Evolutionary conservation across 257 asterid species (phyloP).

Genomic region (Solanum chilense): DNA sequence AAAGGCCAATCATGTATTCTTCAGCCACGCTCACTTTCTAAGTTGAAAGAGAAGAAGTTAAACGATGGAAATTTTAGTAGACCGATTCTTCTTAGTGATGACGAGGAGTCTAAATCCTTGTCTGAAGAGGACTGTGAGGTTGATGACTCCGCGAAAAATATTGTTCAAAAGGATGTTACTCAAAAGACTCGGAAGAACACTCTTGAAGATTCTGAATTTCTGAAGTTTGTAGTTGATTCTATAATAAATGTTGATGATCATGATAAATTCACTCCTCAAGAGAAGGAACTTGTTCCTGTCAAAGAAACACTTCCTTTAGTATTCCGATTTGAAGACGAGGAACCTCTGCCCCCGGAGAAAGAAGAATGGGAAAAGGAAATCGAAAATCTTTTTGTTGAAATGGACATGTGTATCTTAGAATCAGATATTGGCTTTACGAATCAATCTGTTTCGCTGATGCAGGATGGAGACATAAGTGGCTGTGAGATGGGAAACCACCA

Average conservation of each 20-base stretch:
- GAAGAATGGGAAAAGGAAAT: slow-evolving; percentile 34
- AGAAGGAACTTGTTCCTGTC: not conserved
- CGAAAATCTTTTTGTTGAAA: slow-evolving; percentile 31
- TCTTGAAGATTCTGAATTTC: slow-evolving; percentile 2
- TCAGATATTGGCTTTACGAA: slow-evolving; percentile 6
- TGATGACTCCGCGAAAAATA: not conserved
- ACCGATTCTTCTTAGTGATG: not conserved
- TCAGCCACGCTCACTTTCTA: slow-evolving; percentile 2
- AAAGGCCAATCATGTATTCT: not conserved
- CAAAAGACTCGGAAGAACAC: not conserved
- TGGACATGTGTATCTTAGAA: slow-evolving; percentile 32
- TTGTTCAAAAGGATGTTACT: not conserved
- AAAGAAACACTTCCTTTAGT: slow-evolving; percentile 27
- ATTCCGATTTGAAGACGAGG: slow-evolving; percentile 46
- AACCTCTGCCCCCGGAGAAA: slow-evolving; percentile 20
- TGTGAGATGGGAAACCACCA: slow-evolving; percentile 47
- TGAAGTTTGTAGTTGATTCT: slow-evolving; percentile 15
- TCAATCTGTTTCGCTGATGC: not conserved
- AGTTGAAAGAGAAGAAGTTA: not conserved
- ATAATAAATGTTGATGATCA: slow-evolving; percentile 13
- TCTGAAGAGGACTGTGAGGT: not conserved
- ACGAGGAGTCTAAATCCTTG: not conserved
- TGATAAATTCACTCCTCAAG: slow-evolving; percentile 7
- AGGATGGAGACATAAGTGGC: not conserved
- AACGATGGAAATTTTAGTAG: not conserved